A percentile compares a stretch with the other conserved stretches of the same genome.
Conservation (phyloP, 2,329 filamentous ascomycete species). For the Seiridium cupressi region DNA sequence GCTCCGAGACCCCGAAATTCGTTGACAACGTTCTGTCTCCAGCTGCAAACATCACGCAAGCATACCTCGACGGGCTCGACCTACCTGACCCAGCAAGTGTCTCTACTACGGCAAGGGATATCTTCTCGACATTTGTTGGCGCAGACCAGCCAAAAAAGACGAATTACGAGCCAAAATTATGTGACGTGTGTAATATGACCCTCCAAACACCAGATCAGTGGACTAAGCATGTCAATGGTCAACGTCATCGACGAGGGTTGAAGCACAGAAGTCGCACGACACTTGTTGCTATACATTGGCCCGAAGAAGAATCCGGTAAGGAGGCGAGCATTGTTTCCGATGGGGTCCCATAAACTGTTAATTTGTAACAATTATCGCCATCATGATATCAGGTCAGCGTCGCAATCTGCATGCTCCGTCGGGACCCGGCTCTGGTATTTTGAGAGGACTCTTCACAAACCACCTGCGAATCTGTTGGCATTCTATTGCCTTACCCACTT, state of each 20-base stretch:
- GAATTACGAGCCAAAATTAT: conserved; percentile 46
- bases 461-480: too few species aligned
- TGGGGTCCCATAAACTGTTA: too few species aligned
- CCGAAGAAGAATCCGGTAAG: not conserved
- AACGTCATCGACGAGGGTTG: conserved; percentile 32
- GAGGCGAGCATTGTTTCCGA: too few species aligned
- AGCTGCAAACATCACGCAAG: conserved; percentile 58
- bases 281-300: conserved; percentile 18
- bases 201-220: conserved; percentile 54
- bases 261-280: conserved; percentile 24
- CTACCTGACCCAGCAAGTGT: conserved; percentile 51
- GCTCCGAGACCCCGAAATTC: conserved; percentile 67
- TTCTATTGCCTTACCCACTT: not conserved
- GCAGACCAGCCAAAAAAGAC: conserved; percentile 51
- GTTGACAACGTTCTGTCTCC: conserved; percentile 60
- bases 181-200: conserved; percentile 70
- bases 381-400: too few species aligned
- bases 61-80: conserved; percentile 58
- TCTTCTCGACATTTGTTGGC: conserved; percentile 59
- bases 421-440: too few species aligned
- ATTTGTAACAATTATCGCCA: too few species aligned
- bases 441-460: too few species aligned
- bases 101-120: conserved; percentile 46
- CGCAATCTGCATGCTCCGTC: too few species aligned
- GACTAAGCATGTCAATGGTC: conserved; percentile 43